A percentile compares a stretch with the other conserved stretches of the same genome.
Evolutionary conservation across 176 grass and related monocot genomes (phyloP).

Genomic region (Eragrostis curvula): DNA sequence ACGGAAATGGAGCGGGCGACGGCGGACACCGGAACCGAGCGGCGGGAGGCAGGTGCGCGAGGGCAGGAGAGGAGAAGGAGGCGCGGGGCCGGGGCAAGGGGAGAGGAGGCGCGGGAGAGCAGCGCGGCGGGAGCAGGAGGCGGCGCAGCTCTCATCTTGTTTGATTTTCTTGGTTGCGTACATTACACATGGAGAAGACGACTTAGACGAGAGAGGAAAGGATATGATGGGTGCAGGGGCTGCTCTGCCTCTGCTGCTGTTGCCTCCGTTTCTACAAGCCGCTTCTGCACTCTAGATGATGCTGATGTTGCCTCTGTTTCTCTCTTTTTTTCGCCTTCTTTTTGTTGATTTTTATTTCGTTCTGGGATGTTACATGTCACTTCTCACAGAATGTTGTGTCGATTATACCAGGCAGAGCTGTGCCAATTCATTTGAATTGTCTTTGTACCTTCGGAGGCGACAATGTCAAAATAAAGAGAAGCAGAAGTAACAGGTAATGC

Average conservation of each 20-base stretch:
- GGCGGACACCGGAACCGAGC: slow-evolving; percentile 22
- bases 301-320: not conserved
- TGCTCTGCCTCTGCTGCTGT: not conserved
- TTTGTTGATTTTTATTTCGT: not conserved
- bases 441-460: too few species aligned
- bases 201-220: not conserved
- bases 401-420: not conserved
- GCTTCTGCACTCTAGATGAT: not conserved
- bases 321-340: not conserved
- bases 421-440: not conserved
- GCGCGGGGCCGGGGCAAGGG: slow-evolving; percentile 10
- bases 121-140: slow-evolving; percentile 9
- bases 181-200: slow-evolving; percentile 5
- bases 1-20: slow-evolving; percentile 49
- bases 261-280: not conserved
- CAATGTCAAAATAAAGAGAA: too few species aligned
- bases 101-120: slow-evolving; percentile 16
- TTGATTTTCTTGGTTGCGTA: slow-evolving; percentile 2
- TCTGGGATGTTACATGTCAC: not conserved
- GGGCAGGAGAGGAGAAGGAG: slow-evolving; percentile 27
- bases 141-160: slow-evolving; percentile 44
- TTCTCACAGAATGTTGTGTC: not conserved
- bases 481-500: too few species aligned
- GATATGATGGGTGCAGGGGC: not conserved
- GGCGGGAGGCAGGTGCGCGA: slow-evolving; percentile 3